Evolutionary conservation across 805 yeast species (phyloP).

Genomic region (Metschnikowia santaceciliae): DNA sequence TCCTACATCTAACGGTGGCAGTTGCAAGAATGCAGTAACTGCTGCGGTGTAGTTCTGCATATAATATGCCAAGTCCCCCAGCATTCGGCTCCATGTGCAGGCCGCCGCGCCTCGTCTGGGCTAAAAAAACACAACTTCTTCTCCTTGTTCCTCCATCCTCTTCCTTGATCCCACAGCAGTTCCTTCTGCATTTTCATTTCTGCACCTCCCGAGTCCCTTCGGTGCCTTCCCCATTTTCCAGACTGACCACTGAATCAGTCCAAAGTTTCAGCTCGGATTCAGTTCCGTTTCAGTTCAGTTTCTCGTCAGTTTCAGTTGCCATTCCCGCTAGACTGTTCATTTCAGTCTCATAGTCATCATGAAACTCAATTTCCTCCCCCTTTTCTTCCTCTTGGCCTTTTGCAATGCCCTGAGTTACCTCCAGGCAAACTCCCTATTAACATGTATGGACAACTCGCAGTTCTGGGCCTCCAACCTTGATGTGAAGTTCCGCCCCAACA

Average conservation of each 20-base stretch:
- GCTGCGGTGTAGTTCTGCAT: constrained; percentile 1
- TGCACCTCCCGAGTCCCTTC: no score
- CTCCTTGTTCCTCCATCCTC: background rate
- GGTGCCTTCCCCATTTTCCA: no score
- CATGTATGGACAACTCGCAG: constrained; percentile 89
- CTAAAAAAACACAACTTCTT: background rate
- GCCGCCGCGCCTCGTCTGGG: constrained; percentile 1
- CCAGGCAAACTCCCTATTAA: constrained; percentile 66
- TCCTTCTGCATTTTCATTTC: no score
- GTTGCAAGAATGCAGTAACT: background rate
- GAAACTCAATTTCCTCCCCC: background rate
- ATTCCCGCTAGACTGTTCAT: no score
- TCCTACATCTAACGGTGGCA: no score
- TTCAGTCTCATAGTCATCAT: background rate
- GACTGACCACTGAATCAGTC: no score
- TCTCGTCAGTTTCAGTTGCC: background rate
- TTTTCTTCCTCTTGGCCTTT: constrained; percentile 4
- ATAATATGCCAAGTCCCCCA: background rate
- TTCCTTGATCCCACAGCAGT: no score
- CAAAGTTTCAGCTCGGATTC: no score
- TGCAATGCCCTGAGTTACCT: constrained; percentile 26
- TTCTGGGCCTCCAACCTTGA: constrained; percentile 82
- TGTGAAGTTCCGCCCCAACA: constrained; percentile 66
- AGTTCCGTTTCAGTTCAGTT: background rate
- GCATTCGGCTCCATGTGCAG: background rate